phyloP scores from a whole-genome alignment of 2,329 filamentous ascomycete species.

The Colletotrichum orbiculare region DNA sequence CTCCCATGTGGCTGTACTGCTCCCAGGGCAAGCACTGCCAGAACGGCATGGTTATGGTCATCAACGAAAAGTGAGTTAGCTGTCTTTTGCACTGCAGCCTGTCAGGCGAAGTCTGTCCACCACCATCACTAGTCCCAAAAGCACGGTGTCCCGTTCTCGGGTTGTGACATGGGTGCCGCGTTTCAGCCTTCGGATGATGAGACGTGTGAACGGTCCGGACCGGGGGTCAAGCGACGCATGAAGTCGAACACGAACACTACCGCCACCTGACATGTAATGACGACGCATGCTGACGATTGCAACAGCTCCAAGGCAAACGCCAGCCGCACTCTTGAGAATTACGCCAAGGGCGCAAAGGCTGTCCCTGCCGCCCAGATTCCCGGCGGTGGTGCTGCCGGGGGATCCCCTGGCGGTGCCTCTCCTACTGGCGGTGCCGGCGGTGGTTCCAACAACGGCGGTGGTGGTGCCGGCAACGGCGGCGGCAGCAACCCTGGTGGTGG shows the following conservation, averaged over 20 bases:
- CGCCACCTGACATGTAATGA: not conserved
- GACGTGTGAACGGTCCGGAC: not conserved
- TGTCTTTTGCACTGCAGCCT: not conserved
- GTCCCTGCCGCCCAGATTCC: constrained; percentile 42
- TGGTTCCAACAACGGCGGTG: constrained; percentile 10
- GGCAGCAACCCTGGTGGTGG: constrained; percentile 20
- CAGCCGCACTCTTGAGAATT: constrained; percentile 61
- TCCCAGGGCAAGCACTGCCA: constrained; percentile 80
- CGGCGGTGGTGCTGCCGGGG: constrained; percentile 36
- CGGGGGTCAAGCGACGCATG: constrained; percentile 8
- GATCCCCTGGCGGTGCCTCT: constrained; percentile 33
- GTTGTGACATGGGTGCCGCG: constrained; percentile 5
- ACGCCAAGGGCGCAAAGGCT: constrained; percentile 52
- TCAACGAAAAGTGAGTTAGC: constrained; percentile 75
- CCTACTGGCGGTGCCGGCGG: constrained; percentile 40
- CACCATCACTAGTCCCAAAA: too few species aligned
- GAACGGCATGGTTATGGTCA: constrained; percentile 78
- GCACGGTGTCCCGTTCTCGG: not conserved
- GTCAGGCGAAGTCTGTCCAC: too few species aligned
- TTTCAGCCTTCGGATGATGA: constrained; percentile 34
- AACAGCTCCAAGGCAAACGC: constrained; percentile 61
- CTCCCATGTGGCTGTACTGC: constrained; percentile 84
- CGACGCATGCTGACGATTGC: constrained; percentile 22
- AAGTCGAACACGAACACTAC: not conserved
- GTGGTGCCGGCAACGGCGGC: constrained; percentile 29